Percentiles rank a stretch among this genome's conserved stretches.
Conservation (phyloP, 306 rosid species). For the Cucurbita argyrosperma region DNA sequence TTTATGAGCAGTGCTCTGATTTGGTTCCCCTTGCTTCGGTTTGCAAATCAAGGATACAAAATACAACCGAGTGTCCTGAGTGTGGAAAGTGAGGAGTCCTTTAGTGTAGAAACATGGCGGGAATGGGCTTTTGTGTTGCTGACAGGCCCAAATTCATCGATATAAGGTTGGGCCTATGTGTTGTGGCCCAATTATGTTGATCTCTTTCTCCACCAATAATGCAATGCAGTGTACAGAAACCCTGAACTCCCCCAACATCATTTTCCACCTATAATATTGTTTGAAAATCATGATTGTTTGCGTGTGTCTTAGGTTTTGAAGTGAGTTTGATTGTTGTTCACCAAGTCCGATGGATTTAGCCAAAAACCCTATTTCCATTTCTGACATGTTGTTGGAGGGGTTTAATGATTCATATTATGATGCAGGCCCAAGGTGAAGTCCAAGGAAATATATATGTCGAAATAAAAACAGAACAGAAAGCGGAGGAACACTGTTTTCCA, state of each 20-base stretch:
- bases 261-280: no score
- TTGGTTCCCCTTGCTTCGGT: background rate
- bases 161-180: background rate
- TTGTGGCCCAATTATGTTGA: background rate
- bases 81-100: no score
- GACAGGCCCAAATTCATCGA: background rate
- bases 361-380: background rate
- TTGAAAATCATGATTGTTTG: background rate
- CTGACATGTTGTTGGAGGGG: no score
- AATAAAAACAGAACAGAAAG: no score
- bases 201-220: background rate
- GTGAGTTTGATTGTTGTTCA: conserved; percentile 38
- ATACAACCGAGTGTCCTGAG: no score
- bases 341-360: conserved; percentile 74
- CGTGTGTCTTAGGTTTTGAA: conserved; percentile 1
- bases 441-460: no score
- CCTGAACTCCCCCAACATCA: background rate
- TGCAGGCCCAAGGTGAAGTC: no score
- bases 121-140: background rate
- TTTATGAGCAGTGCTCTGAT: background rate
- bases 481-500: conserved; percentile 27
- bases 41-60: no score
- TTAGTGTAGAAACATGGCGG: background rate
- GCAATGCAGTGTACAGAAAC: background rate
- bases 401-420: no score